phyloP scores from a whole-genome alignment of 768 basidiomycete genomes.

The Kwoniella pini region DNA sequence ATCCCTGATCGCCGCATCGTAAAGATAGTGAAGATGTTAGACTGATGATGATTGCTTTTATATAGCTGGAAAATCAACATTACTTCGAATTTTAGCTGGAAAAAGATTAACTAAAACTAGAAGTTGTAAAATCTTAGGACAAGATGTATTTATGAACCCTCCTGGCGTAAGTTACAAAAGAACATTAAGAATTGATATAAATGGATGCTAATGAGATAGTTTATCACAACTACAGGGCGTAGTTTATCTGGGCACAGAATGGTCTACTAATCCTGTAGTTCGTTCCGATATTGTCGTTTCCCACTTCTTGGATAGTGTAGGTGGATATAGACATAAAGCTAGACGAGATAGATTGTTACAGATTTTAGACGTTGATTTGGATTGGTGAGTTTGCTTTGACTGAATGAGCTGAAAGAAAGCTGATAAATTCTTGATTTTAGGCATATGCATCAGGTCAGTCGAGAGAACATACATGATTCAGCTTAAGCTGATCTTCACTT shows the following conservation, averaged over 20 bases:
- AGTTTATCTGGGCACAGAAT: constrained; percentile 90
- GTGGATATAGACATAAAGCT: constrained; percentile 90
- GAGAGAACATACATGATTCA: too few relatives aligned
- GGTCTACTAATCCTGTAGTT: constrained; percentile 98
- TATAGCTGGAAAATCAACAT: constrained; percentile 83
- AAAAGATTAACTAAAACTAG: constrained; percentile 73
- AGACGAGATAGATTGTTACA: constrained; percentile 81
- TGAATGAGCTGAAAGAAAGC: neutral
- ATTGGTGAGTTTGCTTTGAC: constrained; percentile 59
- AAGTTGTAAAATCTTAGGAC: constrained; percentile 69
- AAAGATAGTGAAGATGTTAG: neutral
- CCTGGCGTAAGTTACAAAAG: constrained; percentile 61
- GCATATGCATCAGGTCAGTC: constrained; percentile 34
- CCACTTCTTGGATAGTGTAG: constrained; percentile 94
- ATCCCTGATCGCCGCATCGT: too few relatives aligned
- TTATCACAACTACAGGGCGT: too few relatives aligned
- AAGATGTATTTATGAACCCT: constrained; percentile 86
- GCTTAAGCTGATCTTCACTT: too few relatives aligned
- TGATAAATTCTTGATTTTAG: constrained; percentile 2
- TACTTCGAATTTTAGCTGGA: constrained; percentile 90
- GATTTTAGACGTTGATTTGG: constrained; percentile 90
- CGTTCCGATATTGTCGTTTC: constrained; percentile 87
- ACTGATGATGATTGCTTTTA: neutral
- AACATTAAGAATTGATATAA: too few relatives aligned
- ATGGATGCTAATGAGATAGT: too few relatives aligned